Conservation (phyloP, 192 early-diverging fungal genomes). For the Coemansia sp. region DNA sequence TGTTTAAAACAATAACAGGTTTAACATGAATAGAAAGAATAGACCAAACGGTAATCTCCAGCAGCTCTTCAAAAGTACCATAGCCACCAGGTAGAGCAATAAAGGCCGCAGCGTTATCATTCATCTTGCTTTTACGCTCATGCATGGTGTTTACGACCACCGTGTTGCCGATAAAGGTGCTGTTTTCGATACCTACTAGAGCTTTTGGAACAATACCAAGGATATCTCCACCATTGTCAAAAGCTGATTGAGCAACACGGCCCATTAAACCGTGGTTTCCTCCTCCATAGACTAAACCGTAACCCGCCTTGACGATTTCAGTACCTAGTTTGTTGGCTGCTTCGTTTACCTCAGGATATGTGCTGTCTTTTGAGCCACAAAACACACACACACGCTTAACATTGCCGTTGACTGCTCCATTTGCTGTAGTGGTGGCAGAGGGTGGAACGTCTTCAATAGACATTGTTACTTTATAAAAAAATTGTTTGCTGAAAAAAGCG, state of each 20-base stretch:
- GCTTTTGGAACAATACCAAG: constrained; percentile 74
- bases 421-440: too few relatives aligned
- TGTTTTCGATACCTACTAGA: constrained; percentile 52
- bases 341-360: constrained; percentile 10
- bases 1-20: constrained; percentile 76
- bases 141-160: constrained; percentile 81
- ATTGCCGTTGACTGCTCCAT: too few relatives aligned
- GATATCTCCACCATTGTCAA: constrained; percentile 58
- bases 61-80: constrained; percentile 84
- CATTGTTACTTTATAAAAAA: too few relatives aligned
- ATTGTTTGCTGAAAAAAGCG: too few relatives aligned
- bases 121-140: constrained; percentile 73
- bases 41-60: constrained; percentile 79
- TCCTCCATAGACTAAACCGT: constrained; percentile 68
- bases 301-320: constrained; percentile 53
- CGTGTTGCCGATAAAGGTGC: constrained; percentile 47
- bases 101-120: constrained; percentile 64
- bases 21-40: constrained; percentile 77
- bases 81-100: constrained; percentile 83
- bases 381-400: constrained; percentile 44
- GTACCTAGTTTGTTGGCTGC: constrained; percentile 52
- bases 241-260: constrained; percentile 63
- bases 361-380: constrained; percentile 37
- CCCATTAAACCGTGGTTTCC: constrained; percentile 79
- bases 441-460: too few relatives aligned